These are phyloP conservation scores for Arabidopsis lyrata DNA, from an alignment of 441 rosid genomes.

Conservation along the genomic window DNA sequence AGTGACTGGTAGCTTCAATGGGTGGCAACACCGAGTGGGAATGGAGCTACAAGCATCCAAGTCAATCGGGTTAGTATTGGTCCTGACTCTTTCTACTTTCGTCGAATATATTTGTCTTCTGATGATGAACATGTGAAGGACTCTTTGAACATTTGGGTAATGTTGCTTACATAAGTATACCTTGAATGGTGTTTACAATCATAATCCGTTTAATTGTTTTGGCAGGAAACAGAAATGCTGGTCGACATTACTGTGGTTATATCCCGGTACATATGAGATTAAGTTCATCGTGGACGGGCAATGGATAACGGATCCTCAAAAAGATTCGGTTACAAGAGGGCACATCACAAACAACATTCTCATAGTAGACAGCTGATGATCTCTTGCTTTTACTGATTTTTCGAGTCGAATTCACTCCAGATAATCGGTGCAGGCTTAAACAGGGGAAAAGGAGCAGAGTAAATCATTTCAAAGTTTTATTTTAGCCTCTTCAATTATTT, in stretches of 20 bases:
- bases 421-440: conserved; percentile 6
- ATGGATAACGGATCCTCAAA: conserved; percentile 73
- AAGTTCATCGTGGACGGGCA: conserved; percentile 86
- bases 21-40: conserved; percentile 85
- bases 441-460: conserved; percentile 21
- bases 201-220: not conserved
- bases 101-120: not conserved
- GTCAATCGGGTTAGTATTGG: conserved; percentile 44
- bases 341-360: conserved; percentile 78
- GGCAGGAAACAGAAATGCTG: conserved; percentile 68
- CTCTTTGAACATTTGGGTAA: not conserved
- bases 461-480: not conserved
- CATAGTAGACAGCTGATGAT: conserved; percentile 54
- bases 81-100: not conserved
- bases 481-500: conserved; percentile 10
- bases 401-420: conserved; percentile 6
- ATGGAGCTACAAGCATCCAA: conserved; percentile 73
- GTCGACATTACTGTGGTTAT: conserved; percentile 85
- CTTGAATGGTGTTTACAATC: not conserved
- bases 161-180: conserved; percentile 21
- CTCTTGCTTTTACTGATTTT: not conserved
- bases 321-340: conserved; percentile 60
- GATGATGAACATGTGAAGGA: conserved; percentile 19
- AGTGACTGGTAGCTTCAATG: conserved; percentile 92
- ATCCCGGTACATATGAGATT: conserved; percentile 88